Conservation (phyloP, 495 filamentous ascomycete genomes). For the Copromyces sp. region DNA sequence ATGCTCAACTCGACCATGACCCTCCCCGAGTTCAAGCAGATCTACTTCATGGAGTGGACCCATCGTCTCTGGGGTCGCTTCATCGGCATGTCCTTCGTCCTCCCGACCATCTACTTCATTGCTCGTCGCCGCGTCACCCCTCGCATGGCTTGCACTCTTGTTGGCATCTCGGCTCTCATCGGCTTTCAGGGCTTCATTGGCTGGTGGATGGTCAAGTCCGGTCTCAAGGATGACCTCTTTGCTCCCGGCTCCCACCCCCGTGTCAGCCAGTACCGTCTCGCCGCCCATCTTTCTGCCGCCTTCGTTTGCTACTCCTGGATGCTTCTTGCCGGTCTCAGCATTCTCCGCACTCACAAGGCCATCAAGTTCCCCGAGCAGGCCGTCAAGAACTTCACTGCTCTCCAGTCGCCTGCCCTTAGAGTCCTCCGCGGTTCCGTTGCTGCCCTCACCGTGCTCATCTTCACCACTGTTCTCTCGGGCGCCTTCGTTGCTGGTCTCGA, state of each 20-base stretch:
- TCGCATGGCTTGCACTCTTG: slow-evolving; percentile 65
- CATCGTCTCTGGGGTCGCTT: slow-evolving; percentile 94
- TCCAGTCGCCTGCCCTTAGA: slow-evolving; percentile 55
- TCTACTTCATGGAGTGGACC: slow-evolving; percentile 99
- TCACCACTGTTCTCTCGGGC: slow-evolving; percentile 84
- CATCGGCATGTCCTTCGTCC: slow-evolving; percentile 78
- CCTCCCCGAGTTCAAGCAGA: slow-evolving; percentile 88
- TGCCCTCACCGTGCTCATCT: slow-evolving; percentile 67
- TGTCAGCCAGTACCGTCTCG: slow-evolving; percentile 87
- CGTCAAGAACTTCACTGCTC: slow-evolving; percentile 41
- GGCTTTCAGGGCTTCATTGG: slow-evolving; percentile 92
- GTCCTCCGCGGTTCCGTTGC: slow-evolving; percentile 64
- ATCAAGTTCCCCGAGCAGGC: slow-evolving; percentile 51
- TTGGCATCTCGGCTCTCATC: slow-evolving; percentile 78
- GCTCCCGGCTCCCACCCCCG: slow-evolving; percentile 81
- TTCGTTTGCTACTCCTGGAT: slow-evolving; percentile 88
- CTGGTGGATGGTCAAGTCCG: slow-evolving; percentile 99
- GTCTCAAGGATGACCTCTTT: slow-evolving; percentile 89
- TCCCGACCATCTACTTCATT: slow-evolving; percentile 84
- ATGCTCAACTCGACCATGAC: slow-evolving; percentile 86
- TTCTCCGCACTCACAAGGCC: slow-evolving; percentile 63
- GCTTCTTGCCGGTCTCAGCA: slow-evolving; percentile 82
- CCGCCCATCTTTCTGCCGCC: slow-evolving; percentile 79
- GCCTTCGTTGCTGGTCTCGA: slow-evolving; percentile 90
- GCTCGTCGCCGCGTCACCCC: slow-evolving; percentile 66